phyloP scores from a whole-genome alignment of 2,329 filamentous ascomycete genomes.

The Trichoderma harzianum region DNA sequence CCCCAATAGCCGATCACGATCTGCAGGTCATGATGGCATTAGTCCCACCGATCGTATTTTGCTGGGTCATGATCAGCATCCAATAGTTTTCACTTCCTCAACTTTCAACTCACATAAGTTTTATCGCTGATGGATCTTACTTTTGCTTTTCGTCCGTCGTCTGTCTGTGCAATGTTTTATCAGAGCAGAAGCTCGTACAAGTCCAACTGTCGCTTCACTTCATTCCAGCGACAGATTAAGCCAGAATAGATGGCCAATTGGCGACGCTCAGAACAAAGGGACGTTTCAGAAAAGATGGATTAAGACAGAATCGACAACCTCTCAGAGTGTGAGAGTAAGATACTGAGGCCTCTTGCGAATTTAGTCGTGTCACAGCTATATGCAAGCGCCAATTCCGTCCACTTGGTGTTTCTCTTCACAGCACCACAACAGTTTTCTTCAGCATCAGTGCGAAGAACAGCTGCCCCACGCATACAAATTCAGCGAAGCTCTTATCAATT shows the following conservation, averaged over 20 bases:
- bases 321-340: neutral
- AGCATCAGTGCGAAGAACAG: no score
- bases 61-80: neutral
- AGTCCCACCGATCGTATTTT: neutral
- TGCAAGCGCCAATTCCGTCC: neutral
- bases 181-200: neutral
- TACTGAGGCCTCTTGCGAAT: neutral
- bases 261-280: neutral
- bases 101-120: neutral
- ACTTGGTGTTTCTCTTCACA: neutral
- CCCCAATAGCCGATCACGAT: neutral
- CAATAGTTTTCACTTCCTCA: neutral
- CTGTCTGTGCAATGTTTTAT: neutral
- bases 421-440: no score
- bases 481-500: no score
- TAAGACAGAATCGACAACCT: neutral
- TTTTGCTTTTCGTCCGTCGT: neutral
- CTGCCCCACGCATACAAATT: no score
- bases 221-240: neutral
- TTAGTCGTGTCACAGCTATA: neutral
- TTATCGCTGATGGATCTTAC: neutral
- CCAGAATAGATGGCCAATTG: neutral
- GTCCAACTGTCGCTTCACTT: neutral
- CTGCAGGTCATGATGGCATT: slow-evolving; percentile 3
- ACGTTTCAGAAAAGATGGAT: neutral